Conservation (phyloP, 129 eudicot species). For the Arctium lappa region DNA sequence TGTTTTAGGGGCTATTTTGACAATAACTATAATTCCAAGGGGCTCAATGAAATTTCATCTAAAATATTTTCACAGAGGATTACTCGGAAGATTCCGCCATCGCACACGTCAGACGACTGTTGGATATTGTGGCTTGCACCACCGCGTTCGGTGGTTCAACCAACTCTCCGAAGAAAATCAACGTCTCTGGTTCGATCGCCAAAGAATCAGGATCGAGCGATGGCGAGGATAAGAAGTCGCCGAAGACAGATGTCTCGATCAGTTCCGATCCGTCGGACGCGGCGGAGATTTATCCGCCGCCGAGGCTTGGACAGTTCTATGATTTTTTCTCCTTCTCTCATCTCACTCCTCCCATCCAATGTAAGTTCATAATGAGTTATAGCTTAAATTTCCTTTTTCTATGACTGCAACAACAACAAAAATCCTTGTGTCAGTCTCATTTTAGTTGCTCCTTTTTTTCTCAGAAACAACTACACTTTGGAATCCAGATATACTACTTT, state of each 20-base stretch:
- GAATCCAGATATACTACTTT: too few species aligned
- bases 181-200: slow-evolving; percentile 13
- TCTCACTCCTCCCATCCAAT: slow-evolving; percentile 86
- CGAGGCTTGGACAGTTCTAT: slow-evolving; percentile 87
- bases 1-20: neutral
- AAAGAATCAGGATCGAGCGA: slow-evolving; percentile 42
- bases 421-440: too few species aligned
- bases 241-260: slow-evolving; percentile 35
- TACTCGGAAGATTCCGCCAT: slow-evolving; percentile 69
- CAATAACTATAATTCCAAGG: slow-evolving; percentile 12
- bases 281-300: slow-evolving; percentile 79
- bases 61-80: slow-evolving; percentile 44
- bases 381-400: neutral
- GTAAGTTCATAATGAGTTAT: slow-evolving; percentile 33
- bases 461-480: too few species aligned
- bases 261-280: slow-evolving; percentile 43
- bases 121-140: slow-evolving; percentile 93
- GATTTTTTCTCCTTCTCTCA: slow-evolving; percentile 95
- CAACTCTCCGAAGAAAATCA: slow-evolving; percentile 36
- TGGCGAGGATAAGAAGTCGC: slow-evolving; percentile 36
- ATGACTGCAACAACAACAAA: too few species aligned
- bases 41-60: neutral
- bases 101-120: slow-evolving; percentile 79
- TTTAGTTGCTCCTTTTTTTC: too few species aligned
- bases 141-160: slow-evolving; percentile 60